Base-by-base conservation (phyloP, 192 early-diverging fungal genomes). In the Helicostylum pulchrum region DNA sequence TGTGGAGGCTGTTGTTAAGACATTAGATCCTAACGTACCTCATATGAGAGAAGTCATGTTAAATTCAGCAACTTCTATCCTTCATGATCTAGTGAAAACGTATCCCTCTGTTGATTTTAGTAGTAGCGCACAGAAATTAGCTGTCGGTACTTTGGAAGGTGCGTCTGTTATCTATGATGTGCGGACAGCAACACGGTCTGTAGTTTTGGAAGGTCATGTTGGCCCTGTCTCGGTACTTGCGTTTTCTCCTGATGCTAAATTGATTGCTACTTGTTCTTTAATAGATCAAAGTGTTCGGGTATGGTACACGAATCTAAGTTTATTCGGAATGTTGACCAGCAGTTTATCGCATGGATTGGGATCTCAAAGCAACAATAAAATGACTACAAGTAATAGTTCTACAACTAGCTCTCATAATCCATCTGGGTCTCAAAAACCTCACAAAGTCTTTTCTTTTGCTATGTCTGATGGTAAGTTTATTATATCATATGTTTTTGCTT, bases 71-170 rank as follows among this genome's bases (percentile, higher is more conserved):
- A 87, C 85, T 1, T 73, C 80, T 7, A 77, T 79, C 20, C 60
- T 85, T n/a, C 70, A 82, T 70, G 81, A 85, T 71, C 66, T 86
- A n/a, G 89, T 77, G 48, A 83, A 55, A 79, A 87, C 70, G 68
- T 92, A 85, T 70, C 88, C 91, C 1, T 85, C 74, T 51, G 75
- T 94, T 23, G 81, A 86, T 32, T 93, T 95, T 68, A 90, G 93
- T 68, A 72, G 78, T 43, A 76, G 69, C 2, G 76, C 81, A 1
- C 93, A 95, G 74, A 83, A 89, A 21, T 71, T 95, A n/a, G 87
- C 83, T 0, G 83, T 92, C 4, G 93, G 91, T 19, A 90, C 86
- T 1, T 53, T 73, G 45, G 90, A 94, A 64, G 93, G 93, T 5
- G 78, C 86, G 2, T 77, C 78, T 3, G 72, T 94, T 42, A 83